phyloP scores from a whole-genome alignment of 2,329 filamentous ascomycete genomes.

The Penicillium sumatraense region DNA sequence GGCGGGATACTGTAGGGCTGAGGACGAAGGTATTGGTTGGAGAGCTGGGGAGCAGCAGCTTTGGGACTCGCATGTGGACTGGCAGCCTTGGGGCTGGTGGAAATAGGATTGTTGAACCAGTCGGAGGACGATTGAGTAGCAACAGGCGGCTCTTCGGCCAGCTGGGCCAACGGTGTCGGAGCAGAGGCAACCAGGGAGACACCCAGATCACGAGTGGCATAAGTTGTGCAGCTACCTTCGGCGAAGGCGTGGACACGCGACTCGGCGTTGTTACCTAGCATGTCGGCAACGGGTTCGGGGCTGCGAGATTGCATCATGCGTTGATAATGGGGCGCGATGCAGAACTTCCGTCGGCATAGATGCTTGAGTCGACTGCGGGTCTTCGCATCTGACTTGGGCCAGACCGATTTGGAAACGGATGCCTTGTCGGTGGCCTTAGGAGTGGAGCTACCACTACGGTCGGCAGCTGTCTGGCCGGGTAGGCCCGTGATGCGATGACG shows the following conservation, averaged over 20 bases:
- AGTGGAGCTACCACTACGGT: constrained; percentile 54
- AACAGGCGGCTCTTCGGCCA: constrained; percentile 36
- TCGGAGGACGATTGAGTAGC: constrained; percentile 31
- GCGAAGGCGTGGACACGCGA: constrained; percentile 28
- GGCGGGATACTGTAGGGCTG: constrained; percentile 37
- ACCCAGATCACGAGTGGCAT: constrained; percentile 50
- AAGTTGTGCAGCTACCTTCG: constrained; percentile 35
- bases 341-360: constrained; percentile 65
- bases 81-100: constrained; percentile 23
- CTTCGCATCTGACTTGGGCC: constrained; percentile 63
- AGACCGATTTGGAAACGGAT: constrained; percentile 48
- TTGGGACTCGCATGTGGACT: constrained; percentile 2
- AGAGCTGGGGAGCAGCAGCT: constrained; percentile 3
- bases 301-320: constrained; percentile 64
- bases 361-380: constrained; percentile 63
- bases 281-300: constrained; percentile 60
- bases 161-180: constrained; percentile 41
- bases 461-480: constrained; percentile 10
- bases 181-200: constrained; percentile 40
- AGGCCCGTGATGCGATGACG: constrained; percentile 35
- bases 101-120: constrained; percentile 44
- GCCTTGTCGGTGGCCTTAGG: constrained; percentile 43
- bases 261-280: constrained; percentile 38
- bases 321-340: constrained; percentile 67
- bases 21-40: constrained; percentile 18